Conservation (phyloP, 805 yeast genomes). For the Yamadazyma olivae region DNA sequence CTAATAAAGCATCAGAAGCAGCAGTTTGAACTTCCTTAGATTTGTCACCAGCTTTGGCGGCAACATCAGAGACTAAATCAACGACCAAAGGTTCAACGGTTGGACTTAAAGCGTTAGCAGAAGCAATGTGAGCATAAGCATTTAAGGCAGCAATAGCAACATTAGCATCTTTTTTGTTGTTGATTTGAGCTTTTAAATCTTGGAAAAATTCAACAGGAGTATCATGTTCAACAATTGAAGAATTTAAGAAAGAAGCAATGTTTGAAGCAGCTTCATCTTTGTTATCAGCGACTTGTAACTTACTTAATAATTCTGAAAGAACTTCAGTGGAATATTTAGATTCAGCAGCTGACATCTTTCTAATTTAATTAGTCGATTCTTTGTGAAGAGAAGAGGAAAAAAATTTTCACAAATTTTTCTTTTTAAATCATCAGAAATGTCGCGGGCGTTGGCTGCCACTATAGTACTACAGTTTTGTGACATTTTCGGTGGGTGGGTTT, state of each 20-base stretch:
- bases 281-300: constrained; percentile 89
- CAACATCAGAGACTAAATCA: constrained; percentile 65
- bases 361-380: neutral
- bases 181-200: constrained; percentile 70
- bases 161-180: constrained; percentile 70
- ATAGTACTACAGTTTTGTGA: too few species aligned
- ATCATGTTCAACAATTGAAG: constrained; percentile 97
- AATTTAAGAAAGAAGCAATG: constrained; percentile 90
- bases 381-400: constrained; percentile 1
- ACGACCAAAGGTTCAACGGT: constrained; percentile 96
- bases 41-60: constrained; percentile 89
- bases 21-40: constrained; percentile 66
- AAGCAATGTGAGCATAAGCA: constrained; percentile 84
- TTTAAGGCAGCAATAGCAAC: constrained; percentile 75
- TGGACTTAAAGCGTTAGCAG: constrained; percentile 74
- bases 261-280: constrained; percentile 83
- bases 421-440: neutral
- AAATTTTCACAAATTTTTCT: neutral
- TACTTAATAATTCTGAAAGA: constrained; percentile 88
- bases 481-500: too few species aligned
- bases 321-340: constrained; percentile 70
- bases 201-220: constrained; percentile 87
- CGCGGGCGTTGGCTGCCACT: too few species aligned
- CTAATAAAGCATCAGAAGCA: constrained; percentile 73
- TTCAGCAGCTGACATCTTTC: constrained; percentile 50